Evolutionary conservation across 495 filamentous ascomycete species (phyloP).

Genomic region (Glonium stellatum): DNA sequence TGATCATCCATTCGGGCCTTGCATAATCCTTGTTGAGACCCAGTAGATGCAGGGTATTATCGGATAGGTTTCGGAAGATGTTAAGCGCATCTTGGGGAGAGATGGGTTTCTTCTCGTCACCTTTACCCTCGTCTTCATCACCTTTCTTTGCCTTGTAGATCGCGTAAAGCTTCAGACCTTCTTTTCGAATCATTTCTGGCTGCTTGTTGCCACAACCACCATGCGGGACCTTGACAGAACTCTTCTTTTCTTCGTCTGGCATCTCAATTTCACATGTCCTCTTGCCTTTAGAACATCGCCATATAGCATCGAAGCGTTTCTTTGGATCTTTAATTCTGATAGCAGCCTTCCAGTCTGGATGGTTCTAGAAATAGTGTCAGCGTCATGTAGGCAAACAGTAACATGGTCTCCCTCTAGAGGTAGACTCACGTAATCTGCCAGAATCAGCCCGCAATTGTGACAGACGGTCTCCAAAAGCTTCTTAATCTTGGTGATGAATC

Average conservation of each 20-base stretch:
- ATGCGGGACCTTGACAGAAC: conserved; percentile 45
- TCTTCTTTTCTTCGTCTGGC: conserved; percentile 52
- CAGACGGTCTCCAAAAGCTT: conserved; percentile 96
- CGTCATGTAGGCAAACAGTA: conserved; percentile 37
- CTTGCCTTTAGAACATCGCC: conserved; percentile 81
- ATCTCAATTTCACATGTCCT: conserved; percentile 70
- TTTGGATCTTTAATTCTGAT: conserved; percentile 83
- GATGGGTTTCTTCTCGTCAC: conserved; percentile 77
- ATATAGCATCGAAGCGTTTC: conserved; percentile 81
- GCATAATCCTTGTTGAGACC: conserved; percentile 90
- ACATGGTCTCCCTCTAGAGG: conserved; percentile 44
- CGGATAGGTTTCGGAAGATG: conserved; percentile 75
- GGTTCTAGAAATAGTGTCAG: conserved; percentile 66
- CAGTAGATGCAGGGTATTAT: conserved; percentile 74
- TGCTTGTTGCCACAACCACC: conserved; percentile 92
- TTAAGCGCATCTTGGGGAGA: conserved; percentile 76
- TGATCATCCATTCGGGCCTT: conserved; percentile 95
- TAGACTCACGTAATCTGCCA: conserved; percentile 90
- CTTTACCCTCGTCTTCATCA: conserved; percentile 55
- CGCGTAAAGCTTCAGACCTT: conserved; percentile 74
- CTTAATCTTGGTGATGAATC: conserved; percentile 96
- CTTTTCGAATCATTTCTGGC: conserved; percentile 70
- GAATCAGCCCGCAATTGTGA: conserved; percentile 93
- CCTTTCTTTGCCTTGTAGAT: conserved; percentile 73
- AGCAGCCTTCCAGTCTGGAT: conserved; percentile 73